These are phyloP conservation scores for Pyrus hybrid DNA, from an alignment of 331 rosid species.

Conservation along the genomic window DNA sequence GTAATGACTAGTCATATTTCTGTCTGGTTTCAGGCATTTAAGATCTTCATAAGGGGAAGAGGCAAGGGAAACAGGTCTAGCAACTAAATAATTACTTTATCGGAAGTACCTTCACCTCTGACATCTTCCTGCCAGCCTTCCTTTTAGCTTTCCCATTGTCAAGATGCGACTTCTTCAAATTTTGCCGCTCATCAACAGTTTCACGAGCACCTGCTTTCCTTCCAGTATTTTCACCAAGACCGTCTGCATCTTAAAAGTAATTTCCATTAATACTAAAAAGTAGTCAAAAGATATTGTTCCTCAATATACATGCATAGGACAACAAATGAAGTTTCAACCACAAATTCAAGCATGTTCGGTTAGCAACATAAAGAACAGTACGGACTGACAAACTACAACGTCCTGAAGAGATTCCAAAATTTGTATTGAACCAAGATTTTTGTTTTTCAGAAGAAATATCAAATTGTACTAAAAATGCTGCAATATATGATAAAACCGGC, in stretches of 20 bases:
- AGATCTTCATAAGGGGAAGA: background rate
- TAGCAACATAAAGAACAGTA: background rate
- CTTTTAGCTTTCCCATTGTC: slow-evolving; percentile 32
- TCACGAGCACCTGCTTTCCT: slow-evolving; percentile 35
- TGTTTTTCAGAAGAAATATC: background rate
- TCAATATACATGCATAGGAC: background rate
- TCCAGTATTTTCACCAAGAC: slow-evolving; percentile 61
- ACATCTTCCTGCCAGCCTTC: slow-evolving; percentile 30
- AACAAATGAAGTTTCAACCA: slow-evolving; percentile 8
- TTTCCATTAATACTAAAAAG: background rate
- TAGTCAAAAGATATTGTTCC: background rate
- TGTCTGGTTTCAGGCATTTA: background rate
- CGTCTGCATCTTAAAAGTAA: slow-evolving; percentile 41
- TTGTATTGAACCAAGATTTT: background rate
- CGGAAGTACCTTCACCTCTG: slow-evolving; percentile 48
- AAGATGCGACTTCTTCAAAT: slow-evolving; percentile 16
- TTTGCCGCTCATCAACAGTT: slow-evolving; percentile 30
- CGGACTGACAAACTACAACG: slow-evolving; percentile 1
- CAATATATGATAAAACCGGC: background rate
- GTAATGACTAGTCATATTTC: background rate
- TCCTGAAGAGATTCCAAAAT: slow-evolving; percentile 5
- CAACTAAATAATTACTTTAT: background rate
- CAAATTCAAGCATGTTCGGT: background rate
- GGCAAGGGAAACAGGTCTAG: background rate
- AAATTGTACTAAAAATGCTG: background rate